These are phyloP conservation scores for Colletotrichum navitas DNA, from an alignment of 2,329 filamentous ascomycete species.

Conservation along the genomic window DNA sequence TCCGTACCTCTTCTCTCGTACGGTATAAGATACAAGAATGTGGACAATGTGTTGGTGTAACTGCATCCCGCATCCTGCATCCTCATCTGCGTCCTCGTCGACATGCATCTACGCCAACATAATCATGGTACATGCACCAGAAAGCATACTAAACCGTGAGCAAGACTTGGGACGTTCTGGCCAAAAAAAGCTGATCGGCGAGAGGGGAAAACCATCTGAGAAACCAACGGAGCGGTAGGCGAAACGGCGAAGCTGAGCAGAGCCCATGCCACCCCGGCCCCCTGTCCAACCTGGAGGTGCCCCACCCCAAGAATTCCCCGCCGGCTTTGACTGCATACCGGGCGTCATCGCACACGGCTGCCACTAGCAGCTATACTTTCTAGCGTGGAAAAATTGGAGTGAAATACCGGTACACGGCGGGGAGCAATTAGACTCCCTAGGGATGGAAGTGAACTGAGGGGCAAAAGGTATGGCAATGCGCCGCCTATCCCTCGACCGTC, in stretches of 20 bases:
- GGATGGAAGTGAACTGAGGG: slow-evolving; percentile 31
- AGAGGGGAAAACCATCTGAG: slow-evolving; percentile 13
- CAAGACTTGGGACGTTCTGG: background rate
- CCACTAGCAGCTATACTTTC: slow-evolving; percentile 19
- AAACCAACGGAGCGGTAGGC: slow-evolving; percentile 7
- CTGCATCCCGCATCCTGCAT: slow-evolving; percentile 30
- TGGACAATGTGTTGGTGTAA: slow-evolving; percentile 9
- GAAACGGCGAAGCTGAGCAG: slow-evolving; percentile 6
- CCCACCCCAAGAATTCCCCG: slow-evolving; percentile 29
- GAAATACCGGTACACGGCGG: background rate
- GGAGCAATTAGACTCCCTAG: slow-evolving; percentile 20
- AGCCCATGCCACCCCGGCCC: background rate
- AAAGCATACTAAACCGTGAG: slow-evolving; percentile 13
- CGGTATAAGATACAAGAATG: slow-evolving; percentile 5
- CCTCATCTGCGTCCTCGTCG: slow-evolving; percentile 21
- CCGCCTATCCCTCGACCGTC: background rate
- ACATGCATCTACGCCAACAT: slow-evolving; percentile 24
- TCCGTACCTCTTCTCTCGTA: slow-evolving; percentile 5
- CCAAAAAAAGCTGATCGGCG: slow-evolving; percentile 14
- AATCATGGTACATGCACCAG: slow-evolving; percentile 31
- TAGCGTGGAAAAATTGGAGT: slow-evolving; percentile 21
- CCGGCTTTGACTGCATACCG: slow-evolving; percentile 18
- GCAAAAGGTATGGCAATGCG: slow-evolving; percentile 5
- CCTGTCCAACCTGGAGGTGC: slow-evolving; percentile 25
- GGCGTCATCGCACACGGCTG: slow-evolving; percentile 38